Evolutionary conservation across 768 basidiomycete species (phyloP), one percentile per base, ranked within the genome.

Genomic region (Strobilomyces dryophilus): DNA sequence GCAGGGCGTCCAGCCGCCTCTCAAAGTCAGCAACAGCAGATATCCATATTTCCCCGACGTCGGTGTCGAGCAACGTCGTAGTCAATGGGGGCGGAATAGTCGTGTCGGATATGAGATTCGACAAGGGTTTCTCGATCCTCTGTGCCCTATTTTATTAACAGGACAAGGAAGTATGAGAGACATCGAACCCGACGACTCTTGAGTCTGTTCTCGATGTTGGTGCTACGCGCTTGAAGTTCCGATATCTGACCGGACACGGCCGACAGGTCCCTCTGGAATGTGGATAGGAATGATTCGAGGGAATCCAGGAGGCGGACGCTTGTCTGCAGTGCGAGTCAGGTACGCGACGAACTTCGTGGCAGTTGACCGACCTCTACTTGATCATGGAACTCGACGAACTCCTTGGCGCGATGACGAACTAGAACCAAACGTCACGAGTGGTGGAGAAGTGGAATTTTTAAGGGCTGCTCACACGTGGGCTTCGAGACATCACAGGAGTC

Each of bases 201-300:
- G 52, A 98, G 77, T 53, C 87, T 81, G 54, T 80, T 82, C 58
- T 98, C 97, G 17, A 98, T 97, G 39, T 89, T 89, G 59, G 89
- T 88, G 66, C 92, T 95, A 32, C 92, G 79, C 58, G 83, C 81
- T 64, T 98, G 97, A 21, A 99, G 77, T 57, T 98, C 92, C 1
- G 92, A 89, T 67, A 99, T 95, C 67, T 99, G 95, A 4, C 93
- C 91, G 3, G 97, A 98, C 10, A 98, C 97, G 2, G 87, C 86
- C 6, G 92, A 89, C 20, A 99, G 77, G 69, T 99, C 95, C 61
- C 79, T 87, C 70, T 98, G 95, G 64, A 99, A 99, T 0, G 91
- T 97, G 3, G 92, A 93, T 11, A 99, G 79, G 69, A 98, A 98
- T 1, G 84, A 78, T 59, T 97, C 87, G 4, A 99, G 78, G 1